A percentile compares a stretch with the other conserved stretches of the same genome.
These are phyloP conservation scores for Penstemon barbatus DNA, from an alignment of 257 asterid genomes.

Conservation along the genomic window DNA sequence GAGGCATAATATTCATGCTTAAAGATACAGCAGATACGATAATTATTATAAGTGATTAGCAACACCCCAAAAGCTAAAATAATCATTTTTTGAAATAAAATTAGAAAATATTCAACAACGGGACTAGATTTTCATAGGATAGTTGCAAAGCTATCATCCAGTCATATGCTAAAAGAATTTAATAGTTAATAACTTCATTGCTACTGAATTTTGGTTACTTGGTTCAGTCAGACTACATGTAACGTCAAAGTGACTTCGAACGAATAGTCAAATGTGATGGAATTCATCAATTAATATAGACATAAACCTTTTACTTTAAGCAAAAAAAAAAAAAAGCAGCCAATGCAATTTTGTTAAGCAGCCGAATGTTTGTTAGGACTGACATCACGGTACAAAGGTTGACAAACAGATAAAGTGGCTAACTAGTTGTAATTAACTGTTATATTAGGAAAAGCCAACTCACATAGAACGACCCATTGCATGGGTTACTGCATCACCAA, in stretches of 20 bases:
- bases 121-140: neutral
- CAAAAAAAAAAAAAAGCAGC: slow-evolving; percentile 12
- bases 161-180: neutral
- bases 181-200: neutral
- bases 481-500: neutral
- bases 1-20: slow-evolving; percentile 12
- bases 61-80: neutral
- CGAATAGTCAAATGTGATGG: slow-evolving; percentile 16
- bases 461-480: neutral
- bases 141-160: slow-evolving; percentile 6
- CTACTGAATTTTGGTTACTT: slow-evolving; percentile 7
- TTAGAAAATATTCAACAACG: neutral
- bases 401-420: neutral
- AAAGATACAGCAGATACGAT: slow-evolving; percentile 2
- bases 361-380: neutral
- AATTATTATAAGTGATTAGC: neutral
- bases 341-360: slow-evolving; percentile 10
- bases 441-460: neutral
- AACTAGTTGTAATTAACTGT: neutral
- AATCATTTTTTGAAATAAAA: neutral
- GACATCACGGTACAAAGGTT: slow-evolving; percentile 12
- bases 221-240: slow-evolving; percentile 14
- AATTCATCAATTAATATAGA: slow-evolving; percentile 12
- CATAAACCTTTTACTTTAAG: slow-evolving; percentile 1
- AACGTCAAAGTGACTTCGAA: neutral